Conservation (phyloP, 2,329 filamentous ascomycete species). For the Dothiorella sarmentorum region DNA sequence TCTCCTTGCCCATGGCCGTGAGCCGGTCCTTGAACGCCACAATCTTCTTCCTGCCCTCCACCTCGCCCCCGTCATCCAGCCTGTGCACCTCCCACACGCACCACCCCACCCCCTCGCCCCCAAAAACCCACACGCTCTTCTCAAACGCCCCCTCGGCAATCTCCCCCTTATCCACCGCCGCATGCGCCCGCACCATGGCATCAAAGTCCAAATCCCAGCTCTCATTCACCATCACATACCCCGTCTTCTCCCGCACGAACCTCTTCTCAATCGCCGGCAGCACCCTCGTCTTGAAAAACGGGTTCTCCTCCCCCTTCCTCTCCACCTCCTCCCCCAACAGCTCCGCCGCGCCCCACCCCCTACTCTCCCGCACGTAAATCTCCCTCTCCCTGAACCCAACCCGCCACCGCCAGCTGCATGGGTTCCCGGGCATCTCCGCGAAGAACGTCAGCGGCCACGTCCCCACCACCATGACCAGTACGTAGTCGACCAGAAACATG, state of each 20-base stretch:
- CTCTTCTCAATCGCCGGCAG: conserved; percentile 65
- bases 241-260: conserved; percentile 72
- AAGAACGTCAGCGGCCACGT: conserved; percentile 52
- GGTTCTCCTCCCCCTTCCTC: conserved; percentile 49
- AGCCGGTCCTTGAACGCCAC: conserved; percentile 76
- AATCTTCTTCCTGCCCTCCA: conserved; percentile 68
- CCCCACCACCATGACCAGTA: conserved; percentile 42
- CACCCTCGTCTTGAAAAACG: conserved; percentile 60
- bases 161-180: conserved; percentile 62
- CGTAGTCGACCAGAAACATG: conserved; percentile 72
- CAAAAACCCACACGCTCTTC: conserved; percentile 55
- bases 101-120: conserved; percentile 49
- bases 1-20: conserved; percentile 74
- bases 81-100: conserved; percentile 62
- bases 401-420: conserved; percentile 67
- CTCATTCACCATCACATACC: conserved; percentile 78
- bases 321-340: conserved; percentile 43
- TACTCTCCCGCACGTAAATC: conserved; percentile 74
- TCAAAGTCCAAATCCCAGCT: conserved; percentile 87
- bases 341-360: conserved; percentile 65
- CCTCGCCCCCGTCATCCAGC: conserved; percentile 51
- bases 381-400: conserved; percentile 77
- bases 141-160: conserved; percentile 64
- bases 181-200: conserved; percentile 71
- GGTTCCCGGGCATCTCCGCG: conserved; percentile 60